Percentiles rank a stretch among this genome's conserved stretches.
These are phyloP conservation scores for Exobasidium cylindrosporum DNA, from an alignment of 1,284 basidiomycete genomes.

Conservation along the genomic window DNA sequence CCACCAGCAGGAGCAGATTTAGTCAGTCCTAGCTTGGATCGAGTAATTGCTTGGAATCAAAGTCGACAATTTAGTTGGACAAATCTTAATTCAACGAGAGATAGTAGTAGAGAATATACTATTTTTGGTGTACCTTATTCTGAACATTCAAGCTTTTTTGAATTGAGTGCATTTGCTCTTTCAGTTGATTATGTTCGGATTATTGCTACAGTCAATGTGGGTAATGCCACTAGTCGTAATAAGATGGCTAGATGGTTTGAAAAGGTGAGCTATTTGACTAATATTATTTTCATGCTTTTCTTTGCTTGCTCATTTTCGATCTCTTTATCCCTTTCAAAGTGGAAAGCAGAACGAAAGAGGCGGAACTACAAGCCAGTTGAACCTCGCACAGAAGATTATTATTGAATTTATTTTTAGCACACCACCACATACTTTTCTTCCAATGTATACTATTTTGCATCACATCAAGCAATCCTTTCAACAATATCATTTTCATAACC, in stretches of 20 bases:
- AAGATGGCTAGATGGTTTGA: conserved; percentile 51
- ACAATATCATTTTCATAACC: too few relatives aligned
- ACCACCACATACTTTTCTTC: too few relatives aligned
- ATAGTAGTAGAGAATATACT: conserved; percentile 65
- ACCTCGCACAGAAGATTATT: not conserved
- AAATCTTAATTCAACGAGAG: conserved; percentile 69
- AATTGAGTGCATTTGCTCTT: conserved; percentile 79
- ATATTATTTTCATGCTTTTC: too few relatives aligned
- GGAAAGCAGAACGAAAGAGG: conserved; percentile 36
- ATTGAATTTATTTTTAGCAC: too few relatives aligned
- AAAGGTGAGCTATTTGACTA: conserved; percentile 13
- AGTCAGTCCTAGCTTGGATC: conserved; percentile 22
- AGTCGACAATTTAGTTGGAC: conserved; percentile 66
- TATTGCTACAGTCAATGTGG: conserved; percentile 94
- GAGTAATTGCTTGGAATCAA: conserved; percentile 65
- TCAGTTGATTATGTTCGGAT: conserved; percentile 76
- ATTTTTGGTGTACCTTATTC: conserved; percentile 86
- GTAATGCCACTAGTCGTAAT: conserved; percentile 64
- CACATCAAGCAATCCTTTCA: too few relatives aligned
- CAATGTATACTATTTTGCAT: too few relatives aligned
- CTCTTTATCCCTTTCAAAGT: conserved; percentile 12
- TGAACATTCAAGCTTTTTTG: conserved; percentile 69
- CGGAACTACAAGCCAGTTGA: conserved; percentile 3
- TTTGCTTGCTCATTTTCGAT: not conserved
- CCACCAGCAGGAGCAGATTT: conserved; percentile 67